Percentiles rank a stretch among this genome's conserved stretches.
These are phyloP conservation scores for Cryptosporidium parvum DNA, from an alignment of 169 alveolate genomes.

Conservation along the genomic window DNA sequence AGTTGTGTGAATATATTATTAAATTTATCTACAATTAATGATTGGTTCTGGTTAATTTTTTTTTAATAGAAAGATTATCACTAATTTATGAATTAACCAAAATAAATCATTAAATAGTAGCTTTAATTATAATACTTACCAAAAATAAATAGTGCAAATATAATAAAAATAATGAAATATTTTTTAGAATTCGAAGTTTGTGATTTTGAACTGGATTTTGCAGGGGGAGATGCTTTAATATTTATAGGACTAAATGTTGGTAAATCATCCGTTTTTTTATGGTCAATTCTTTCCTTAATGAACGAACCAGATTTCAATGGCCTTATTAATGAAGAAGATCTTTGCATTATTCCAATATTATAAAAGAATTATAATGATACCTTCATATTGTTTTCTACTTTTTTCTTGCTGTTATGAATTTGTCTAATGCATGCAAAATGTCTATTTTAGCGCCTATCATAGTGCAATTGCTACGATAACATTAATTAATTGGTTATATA, in stretches of 20 bases:
- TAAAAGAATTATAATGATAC: neutral
- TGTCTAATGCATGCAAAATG: conserved; percentile 43
- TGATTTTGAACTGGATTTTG: conserved; percentile 1
- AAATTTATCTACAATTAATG: neutral
- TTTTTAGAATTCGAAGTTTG: conserved; percentile 7
- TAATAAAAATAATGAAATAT: conserved; percentile 28
- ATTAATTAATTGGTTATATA: neutral
- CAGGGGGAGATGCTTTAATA: neutral
- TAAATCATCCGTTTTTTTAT: conserved; percentile 53
- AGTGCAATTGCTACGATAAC: neutral
- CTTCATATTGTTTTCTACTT: conserved; percentile 12
- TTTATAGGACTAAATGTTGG: conserved; percentile 36
- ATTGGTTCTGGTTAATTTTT: neutral
- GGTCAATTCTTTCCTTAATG: conserved; percentile 15
- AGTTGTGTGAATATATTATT: neutral
- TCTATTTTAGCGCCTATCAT: conserved; percentile 36
- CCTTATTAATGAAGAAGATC: conserved; percentile 67
- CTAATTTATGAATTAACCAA: neutral
- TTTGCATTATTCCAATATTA: conserved; percentile 35
- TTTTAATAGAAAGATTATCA: neutral
- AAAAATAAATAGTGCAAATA: conserved; percentile 52
- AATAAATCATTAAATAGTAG: neutral
- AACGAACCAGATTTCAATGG: conserved; percentile 36
- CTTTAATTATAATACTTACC: conserved; percentile 38
- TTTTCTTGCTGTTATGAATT: conserved; percentile 19